Evolutionary conservation across 2,329 filamentous ascomycete genomes (phyloP), one percentile per base, ranked within the genome.

Genomic region (Colletotrichum zoysiae): DNA sequence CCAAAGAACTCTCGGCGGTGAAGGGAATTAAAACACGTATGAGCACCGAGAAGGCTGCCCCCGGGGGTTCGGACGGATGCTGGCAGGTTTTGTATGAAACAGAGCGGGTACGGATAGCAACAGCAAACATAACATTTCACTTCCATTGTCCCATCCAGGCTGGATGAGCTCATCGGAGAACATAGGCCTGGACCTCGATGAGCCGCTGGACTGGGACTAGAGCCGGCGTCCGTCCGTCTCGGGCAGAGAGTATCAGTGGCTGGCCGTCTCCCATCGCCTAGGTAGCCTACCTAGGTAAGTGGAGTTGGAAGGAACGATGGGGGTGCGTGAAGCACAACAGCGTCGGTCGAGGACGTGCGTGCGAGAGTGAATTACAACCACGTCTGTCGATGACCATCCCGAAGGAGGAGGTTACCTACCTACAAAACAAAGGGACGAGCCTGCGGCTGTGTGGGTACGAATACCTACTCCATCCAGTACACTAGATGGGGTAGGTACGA

Each of bases 81-180:
- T 40, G 38, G 65, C 65, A 63, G 61, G 50, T 74, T 73, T 62
- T 73, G 65, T 73, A 70, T 66, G 69, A 69, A 74, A 72, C 64
- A 62, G 48, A 48, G 71, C 42, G 55, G 38, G 57, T 51, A 58
- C 74, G 73, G 74, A 64, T 75, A 74, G 42, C 62, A 67, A 62
- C 70, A 73, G 70, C 60, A 72, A 67, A 63, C 53, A 71, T 53
- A 69, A 44, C 59, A 20, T 26, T 44, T 59, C 66, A 38, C 59
- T 33, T 60, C 46, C 30, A 50, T 40, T 35, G 26, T 40, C 40
- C 46, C 40, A 11, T 60, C 30, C 38, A 55, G 18, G 16, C 59
- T 64, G 66, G 55, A 51, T 38, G 48, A 59, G 46, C 59, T 56
- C 48, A 55, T 62, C 16, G 42, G 46, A 35, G 12, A 33, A 18